Base-by-base conservation (phyloP, 2,329 filamentous ascomycete species). In the Ilyonectria mors-panacis region DNA sequence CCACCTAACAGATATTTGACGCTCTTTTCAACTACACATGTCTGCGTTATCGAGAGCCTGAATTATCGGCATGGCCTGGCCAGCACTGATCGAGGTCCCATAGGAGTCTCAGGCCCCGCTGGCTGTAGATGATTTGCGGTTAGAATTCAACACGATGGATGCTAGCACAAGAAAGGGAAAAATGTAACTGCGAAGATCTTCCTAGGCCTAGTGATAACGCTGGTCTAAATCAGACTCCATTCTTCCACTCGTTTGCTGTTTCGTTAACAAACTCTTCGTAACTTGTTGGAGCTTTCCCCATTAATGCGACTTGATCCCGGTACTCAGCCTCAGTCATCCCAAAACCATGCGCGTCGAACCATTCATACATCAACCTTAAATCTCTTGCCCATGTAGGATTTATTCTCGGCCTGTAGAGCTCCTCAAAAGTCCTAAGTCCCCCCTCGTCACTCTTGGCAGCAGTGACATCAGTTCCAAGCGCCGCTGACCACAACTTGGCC, bases 351-450 rank as follows among this genome's bases (percentile, higher is more conserved):
- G 6, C 19, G 4, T 67, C 67, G 26, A 69, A 67, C 6, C 8
- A 65, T 21, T 67, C 65, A 23, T 65, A 67, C 67, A 69, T 67
- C 37, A 69, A 44, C 17, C 57, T 67, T 42, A 65, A 50, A 23
- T 67, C 67, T 9, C 67, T 59, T 9, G 47, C 67, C 57, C 47
- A 69, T 17, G 21, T 12, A 6, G 50, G 2, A 10, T 28, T 44
- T 7, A 51, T 5, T 1, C 21, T 45, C 13, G 17, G 13, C 42
- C 53, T 47, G 12, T 17, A 67, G 17, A 23, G 50, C 9, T 67
- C 28, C 30, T 69, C 60, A 26, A 65, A 50, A 4, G n/a, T 44
- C n/a, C 26, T 30, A 3, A 67, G 47, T 4, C 48, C 67, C 17
- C 42, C 44, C 15, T 62, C 35, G 26, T 59, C 56, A 44, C 67